These are phyloP conservation scores for Gilbertella persicaria DNA, from an alignment of 371 early-diverging fungal species.

Conservation along the genomic window DNA sequence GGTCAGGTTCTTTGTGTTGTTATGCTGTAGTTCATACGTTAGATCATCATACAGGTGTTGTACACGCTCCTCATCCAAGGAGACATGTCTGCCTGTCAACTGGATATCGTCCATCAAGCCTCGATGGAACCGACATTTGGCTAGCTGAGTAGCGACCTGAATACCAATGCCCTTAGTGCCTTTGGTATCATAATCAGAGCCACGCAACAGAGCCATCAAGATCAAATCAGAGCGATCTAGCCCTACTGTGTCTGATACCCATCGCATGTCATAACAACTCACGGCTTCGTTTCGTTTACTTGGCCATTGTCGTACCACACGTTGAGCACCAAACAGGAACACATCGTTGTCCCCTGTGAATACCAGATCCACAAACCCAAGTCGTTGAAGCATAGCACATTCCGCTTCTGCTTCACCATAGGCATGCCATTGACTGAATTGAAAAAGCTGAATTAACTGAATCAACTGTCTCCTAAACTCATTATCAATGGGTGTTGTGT, in stretches of 20 bases:
- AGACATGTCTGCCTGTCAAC: background rate
- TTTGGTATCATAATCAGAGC: constrained; percentile 35
- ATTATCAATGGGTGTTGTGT: constrained; percentile 11
- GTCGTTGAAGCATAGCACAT: constrained; percentile 37
- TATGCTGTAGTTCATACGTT: constrained; percentile 23
- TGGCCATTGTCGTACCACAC: constrained; percentile 39
- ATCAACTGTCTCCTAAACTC: constrained; percentile 11
- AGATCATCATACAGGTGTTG: constrained; percentile 24
- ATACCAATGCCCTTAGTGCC: constrained; percentile 36
- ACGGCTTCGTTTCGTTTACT: constrained; percentile 11
- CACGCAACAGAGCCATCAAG: constrained; percentile 38
- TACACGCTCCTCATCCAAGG: constrained; percentile 15
- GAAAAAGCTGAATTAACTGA: constrained; percentile 25
- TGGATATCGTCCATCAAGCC: constrained; percentile 23
- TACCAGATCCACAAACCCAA: constrained; percentile 37
- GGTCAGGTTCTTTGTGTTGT: constrained; percentile 5
- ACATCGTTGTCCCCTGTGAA: constrained; percentile 43
- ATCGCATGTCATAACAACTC: constrained; percentile 26
- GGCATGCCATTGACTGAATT: constrained; percentile 35
- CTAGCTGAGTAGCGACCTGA: constrained; percentile 27
- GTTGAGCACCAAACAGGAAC: constrained; percentile 41
- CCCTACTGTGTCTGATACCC: constrained; percentile 22
- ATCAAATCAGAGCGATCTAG: constrained; percentile 45
- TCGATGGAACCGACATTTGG: constrained; percentile 24
- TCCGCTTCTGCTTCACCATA: constrained; percentile 52